Percentiles rank a stretch among this genome's conserved stretches.
Conservation (phyloP, 306 rosid genomes). For the Heteromeles arbutifolia region DNA sequence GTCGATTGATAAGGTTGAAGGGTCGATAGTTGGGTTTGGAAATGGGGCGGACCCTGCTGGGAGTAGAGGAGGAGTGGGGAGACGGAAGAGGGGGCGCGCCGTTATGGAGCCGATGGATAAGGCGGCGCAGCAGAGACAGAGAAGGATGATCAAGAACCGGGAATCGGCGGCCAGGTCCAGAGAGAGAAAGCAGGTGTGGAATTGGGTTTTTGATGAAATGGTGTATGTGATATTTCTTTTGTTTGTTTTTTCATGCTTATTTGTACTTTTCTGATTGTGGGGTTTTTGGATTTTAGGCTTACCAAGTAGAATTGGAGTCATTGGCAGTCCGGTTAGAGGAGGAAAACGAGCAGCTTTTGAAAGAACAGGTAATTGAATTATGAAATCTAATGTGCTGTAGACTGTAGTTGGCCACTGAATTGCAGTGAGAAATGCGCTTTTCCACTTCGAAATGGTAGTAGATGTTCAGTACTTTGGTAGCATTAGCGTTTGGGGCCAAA, state of each 20-base stretch:
- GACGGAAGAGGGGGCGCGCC: conserved; percentile 29
- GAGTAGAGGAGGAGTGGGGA: conserved; percentile 25
- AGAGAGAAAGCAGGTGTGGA: conserved; percentile 51
- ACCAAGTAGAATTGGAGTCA: conserved; percentile 80
- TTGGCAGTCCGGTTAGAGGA: conserved; percentile 71
- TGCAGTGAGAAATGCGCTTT: background rate
- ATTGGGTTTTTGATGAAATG: background rate
- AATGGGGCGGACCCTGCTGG: conserved; percentile 45
- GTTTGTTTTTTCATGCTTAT: background rate
- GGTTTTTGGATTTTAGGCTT: conserved; percentile 50
- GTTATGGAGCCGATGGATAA: conserved; percentile 52
- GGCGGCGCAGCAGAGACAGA: conserved; percentile 51
- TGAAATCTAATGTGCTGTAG: background rate
- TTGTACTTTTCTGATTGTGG: background rate
- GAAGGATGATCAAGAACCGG: conserved; percentile 58
- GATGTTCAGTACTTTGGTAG: background rate
- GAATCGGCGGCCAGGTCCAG: conserved; percentile 62
- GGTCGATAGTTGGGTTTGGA: conserved; percentile 52
- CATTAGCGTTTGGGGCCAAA: background rate
- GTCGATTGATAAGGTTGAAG: conserved; percentile 53
- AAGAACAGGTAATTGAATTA: conserved; percentile 60
- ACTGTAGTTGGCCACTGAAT: background rate
- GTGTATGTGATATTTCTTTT: background rate
- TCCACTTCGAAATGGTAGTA: background rate
- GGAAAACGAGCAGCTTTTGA: conserved; percentile 65